Base-by-base conservation (phyloP, 148 eudicot species). In the Vaccinium myrtillus region DNA sequence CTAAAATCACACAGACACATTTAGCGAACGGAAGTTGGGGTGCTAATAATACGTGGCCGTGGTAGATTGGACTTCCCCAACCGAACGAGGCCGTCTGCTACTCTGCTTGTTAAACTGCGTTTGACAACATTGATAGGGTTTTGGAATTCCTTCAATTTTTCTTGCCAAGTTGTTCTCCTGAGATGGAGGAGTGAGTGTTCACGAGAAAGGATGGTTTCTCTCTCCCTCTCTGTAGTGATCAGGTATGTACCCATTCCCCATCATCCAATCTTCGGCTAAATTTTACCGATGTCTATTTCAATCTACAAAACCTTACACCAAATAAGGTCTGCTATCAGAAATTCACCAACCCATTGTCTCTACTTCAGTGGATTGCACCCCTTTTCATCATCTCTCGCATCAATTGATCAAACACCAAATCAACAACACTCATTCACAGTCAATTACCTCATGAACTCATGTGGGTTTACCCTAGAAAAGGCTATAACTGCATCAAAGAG, bases 361-460 rank as follows among this genome's bases (percentile, higher is more conserved):
- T n/a, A 36, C 65, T 39, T 18, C 32, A 48, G 43, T 39, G 21
- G 12, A 59, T 8, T 13, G 50, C 65, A 12, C 54, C 71, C 19
- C 12, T 8, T 13, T 18, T 80, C 82, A 9, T 32, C 30, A 39
- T 58, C 71, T 27, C 4, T 39, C 18, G 7, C 18, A 25, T 59
- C 73, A 11, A 10, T 59, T 0, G 13, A 61, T 32, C 18, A 0
- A 32, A 4, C 70, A 10, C 6, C 82, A 80, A 80, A 80, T 36
- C 25, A 80, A 14, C 39, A 2, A 36, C 74, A 63, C 39, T 63
- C 83, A 61, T 81, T 81, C 10, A 23, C 74, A 16, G 75, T 63
- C 74, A 2, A 25, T 43, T 81, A 43, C 83, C 75, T 81, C 54
- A 46, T 61, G 14, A 63, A 81, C 12, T 61, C 83, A 46, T 63